Conservation (phyloP, 345 rosid species). For the Pugionium cornutum region DNA sequence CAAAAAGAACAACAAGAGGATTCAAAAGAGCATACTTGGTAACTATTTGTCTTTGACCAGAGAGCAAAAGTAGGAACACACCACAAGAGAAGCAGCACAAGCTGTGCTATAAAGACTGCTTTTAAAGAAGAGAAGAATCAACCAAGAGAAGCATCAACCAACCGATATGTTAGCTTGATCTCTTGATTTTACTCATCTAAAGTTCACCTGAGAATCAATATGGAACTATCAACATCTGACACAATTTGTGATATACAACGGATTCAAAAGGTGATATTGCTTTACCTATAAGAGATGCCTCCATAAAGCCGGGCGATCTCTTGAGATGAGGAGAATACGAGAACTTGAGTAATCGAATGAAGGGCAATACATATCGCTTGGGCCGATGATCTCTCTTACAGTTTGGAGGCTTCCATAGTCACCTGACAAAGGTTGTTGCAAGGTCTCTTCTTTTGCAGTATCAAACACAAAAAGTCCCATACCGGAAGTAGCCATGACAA, state of each 20-base stretch:
- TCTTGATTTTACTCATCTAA: no score
- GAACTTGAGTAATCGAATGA: conserved; percentile 74
- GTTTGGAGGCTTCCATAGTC: conserved; percentile 46
- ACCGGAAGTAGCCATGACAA: conserved; percentile 80
- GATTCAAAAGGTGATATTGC: conserved; percentile 23
- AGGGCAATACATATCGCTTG: conserved; percentile 80
- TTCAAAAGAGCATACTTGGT: conserved; percentile 9
- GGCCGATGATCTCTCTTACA: conserved; percentile 67
- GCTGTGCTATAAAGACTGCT: conserved; percentile 15
- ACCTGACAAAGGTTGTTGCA: conserved; percentile 22
- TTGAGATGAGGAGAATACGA: conserved; percentile 79
- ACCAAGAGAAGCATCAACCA: no score
- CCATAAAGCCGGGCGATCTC: conserved; percentile 92
- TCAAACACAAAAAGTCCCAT: conserved; percentile 76
- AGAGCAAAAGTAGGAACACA: conserved; percentile 13
- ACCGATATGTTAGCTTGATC: background rate
- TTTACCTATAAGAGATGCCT: conserved; percentile 51
- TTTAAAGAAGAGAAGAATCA: conserved; percentile 10
- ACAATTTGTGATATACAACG: conserved; percentile 14
- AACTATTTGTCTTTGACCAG: conserved; percentile 1
- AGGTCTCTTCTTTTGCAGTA: conserved; percentile 54
- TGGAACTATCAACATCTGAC: conserved; percentile 5
- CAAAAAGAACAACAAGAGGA: background rate
- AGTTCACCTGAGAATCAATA: background rate
- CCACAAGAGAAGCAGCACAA: conserved; percentile 36